Base-by-base conservation (phyloP, 129 eudicot genomes). In the Saposhnikovia divaricata region DNA sequence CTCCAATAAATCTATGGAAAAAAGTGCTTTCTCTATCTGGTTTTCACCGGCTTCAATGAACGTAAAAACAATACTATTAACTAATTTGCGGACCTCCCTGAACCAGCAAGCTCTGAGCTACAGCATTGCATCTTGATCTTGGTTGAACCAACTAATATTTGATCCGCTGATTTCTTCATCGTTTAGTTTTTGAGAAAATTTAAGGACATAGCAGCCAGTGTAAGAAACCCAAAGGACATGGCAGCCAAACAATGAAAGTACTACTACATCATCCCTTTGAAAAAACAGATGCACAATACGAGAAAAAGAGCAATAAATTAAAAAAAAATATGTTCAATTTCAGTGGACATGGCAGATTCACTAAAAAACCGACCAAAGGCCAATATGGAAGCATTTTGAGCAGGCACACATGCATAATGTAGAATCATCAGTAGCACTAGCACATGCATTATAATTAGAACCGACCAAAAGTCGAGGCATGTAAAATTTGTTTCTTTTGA, bases 391-490 rank as follows among this genome's bases (percentile, higher is more conserved):
- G 14, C 68, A n/a, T 23, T 59, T 59, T 8, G 0, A n/a, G 31
- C 68, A 9, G 31, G 31, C 13, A 57, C 10, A 55, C 27, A 19
- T 57, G 65, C 9, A 57, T 21, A 9, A n/a, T n/a, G 69, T 3
- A 8, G 61, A 57, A 57, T 57, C 27, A 21, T 57, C 2, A 57
- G 27, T 23, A 21, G 66, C 66, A 57, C 66, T 23, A 21, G 66
- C 66, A 57, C 66, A 57, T 61, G 37, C 15, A n/a, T 3, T 23
- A 59, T 23, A 25, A 61, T 3, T 3, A n/a, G 37, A 10, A 61
- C 34, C 37, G 37, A 61, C 69, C 34, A 61, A 61, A 61, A n/a
- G 69, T 61, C 69, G 25, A n/a, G 69, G 69, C 69, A 61, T 61
- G 34, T 61, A n/a, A 9, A 25, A 9, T 61, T n/a, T 59, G 68